Percentiles rank a stretch among this genome's conserved stretches.
Evolutionary conservation across 2,329 filamentous ascomycete species (phyloP).

Genomic region (Graphiopsis chlorocephala): DNA sequence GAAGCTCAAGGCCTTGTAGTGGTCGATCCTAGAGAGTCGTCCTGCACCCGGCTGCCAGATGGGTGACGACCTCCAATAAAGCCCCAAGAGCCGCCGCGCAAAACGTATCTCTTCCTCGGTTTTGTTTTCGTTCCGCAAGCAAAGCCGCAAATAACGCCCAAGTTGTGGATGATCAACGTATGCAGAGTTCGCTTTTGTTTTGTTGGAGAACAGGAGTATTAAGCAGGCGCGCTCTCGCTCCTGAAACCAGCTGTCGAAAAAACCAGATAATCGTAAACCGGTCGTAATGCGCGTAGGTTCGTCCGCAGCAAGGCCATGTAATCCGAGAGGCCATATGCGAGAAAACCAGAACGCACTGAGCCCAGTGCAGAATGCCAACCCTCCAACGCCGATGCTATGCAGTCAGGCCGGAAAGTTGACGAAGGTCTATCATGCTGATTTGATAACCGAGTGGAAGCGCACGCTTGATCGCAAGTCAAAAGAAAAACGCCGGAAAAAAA

Average conservation of each 20-base stretch:
- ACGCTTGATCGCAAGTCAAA: slow-evolving; percentile 15
- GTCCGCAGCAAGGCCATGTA: slow-evolving; percentile 5
- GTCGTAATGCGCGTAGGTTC: slow-evolving; percentile 15
- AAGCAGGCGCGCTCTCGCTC: slow-evolving; percentile 17
- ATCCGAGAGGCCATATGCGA: slow-evolving; percentile 13
- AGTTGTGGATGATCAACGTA: slow-evolving; percentile 16
- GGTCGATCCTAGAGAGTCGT: slow-evolving; percentile 4
- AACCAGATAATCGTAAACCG: slow-evolving; percentile 16
- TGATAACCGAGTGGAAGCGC: slow-evolving; percentile 35
- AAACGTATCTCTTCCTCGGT: slow-evolving; percentile 12
- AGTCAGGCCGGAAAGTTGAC: slow-evolving; percentile 40
- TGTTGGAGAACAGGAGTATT: slow-evolving; percentile 19
- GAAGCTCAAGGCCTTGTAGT: slow-evolving; percentile 13
- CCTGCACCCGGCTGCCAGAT: slow-evolving; percentile 17
- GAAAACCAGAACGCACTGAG: slow-evolving; percentile 14
- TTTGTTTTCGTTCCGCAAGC: slow-evolving; percentile 3
- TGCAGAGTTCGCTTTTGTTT: slow-evolving; percentile 15
- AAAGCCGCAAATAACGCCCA: slow-evolving; percentile 16
- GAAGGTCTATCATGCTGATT: slow-evolving; percentile 51
- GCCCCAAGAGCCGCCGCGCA: slow-evolving; percentile 17
- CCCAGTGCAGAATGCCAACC: slow-evolving; percentile 18
- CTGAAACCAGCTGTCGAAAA: slow-evolving; percentile 15
- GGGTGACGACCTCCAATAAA: slow-evolving; percentile 14
- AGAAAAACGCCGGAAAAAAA: slow-evolving; percentile 1
- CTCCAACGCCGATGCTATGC: slow-evolving; percentile 19